phyloP scores from a whole-genome alignment of 768 basidiomycete species.

The Naganishia randhawae region DNA sequence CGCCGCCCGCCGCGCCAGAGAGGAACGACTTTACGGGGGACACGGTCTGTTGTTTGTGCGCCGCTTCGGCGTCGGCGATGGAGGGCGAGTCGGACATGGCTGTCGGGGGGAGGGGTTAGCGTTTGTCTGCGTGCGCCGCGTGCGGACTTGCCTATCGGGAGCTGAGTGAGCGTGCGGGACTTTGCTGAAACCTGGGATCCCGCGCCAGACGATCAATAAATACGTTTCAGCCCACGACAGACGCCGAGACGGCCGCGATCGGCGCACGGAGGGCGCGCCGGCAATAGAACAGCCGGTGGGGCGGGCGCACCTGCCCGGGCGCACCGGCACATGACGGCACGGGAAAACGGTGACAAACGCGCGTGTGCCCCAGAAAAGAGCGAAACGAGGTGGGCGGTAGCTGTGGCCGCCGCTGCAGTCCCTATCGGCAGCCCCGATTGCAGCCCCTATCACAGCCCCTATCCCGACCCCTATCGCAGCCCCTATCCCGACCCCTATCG shows the following conservation, averaged over 20 bases:
- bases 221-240: background rate
- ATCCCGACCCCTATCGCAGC: too few species aligned
- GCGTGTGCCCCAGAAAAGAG: background rate
- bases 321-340: too few species aligned
- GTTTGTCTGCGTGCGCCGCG: background rate
- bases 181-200: too few species aligned
- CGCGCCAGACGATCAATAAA: too few species aligned
- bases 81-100: conserved; percentile 28
- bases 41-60: conserved; percentile 38
- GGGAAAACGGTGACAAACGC: background rate
- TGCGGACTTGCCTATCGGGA: too few species aligned
- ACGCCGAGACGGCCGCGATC: background rate
- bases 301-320: background rate
- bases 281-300: background rate
- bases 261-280: background rate
- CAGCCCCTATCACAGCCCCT: too few species aligned
- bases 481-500: too few species aligned
- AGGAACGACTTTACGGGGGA: conserved; percentile 73
- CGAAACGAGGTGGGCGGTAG: background rate
- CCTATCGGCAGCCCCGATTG: too few species aligned
- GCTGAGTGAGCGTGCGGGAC: too few species aligned
- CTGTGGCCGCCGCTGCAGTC: too few species aligned
- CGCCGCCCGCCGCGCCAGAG: conserved; percentile 88
- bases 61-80: conserved; percentile 5
- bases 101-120: background rate